These are phyloP conservation scores for Wickerhamomyces bovis DNA, from an alignment of 805 yeast species.

Conservation along the genomic window DNA sequence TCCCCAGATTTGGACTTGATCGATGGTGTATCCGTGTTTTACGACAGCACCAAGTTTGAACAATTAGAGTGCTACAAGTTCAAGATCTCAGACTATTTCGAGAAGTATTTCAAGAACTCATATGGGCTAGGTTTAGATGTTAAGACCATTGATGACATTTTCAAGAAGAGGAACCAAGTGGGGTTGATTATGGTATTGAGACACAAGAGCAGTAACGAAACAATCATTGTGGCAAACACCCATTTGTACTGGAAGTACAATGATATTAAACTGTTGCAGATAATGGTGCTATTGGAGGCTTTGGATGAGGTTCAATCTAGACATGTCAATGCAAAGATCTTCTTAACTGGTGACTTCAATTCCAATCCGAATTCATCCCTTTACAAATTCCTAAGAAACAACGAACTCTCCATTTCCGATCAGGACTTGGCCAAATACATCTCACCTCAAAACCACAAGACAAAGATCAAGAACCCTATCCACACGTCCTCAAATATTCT, in stretches of 20 bases:
- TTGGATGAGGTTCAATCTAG: slow-evolving; percentile 25
- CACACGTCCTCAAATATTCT: slow-evolving; percentile 24
- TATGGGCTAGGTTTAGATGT: not conserved
- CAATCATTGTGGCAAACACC: slow-evolving; percentile 47
- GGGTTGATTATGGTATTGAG: slow-evolving; percentile 43
- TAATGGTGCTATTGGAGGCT: slow-evolving; percentile 36
- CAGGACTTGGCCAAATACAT: slow-evolving; percentile 21
- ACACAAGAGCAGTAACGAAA: slow-evolving; percentile 35
- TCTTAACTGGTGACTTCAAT: slow-evolving; percentile 55
- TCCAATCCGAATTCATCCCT: slow-evolving; percentile 46
- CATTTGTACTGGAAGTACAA: slow-evolving; percentile 57
- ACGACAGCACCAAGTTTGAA: slow-evolving; percentile 42
- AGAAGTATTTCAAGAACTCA: not conserved
- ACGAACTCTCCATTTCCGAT: not conserved
- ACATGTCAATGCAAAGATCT: slow-evolving; percentile 27
- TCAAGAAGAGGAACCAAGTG: slow-evolving; percentile 46
- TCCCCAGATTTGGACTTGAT: slow-evolving; percentile 29
- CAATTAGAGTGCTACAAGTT: slow-evolving; percentile 29
- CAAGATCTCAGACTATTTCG: slow-evolving; percentile 21
- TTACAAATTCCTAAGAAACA: slow-evolving; percentile 35
- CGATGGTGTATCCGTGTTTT: slow-evolving; percentile 58
- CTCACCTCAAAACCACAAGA: slow-evolving; percentile 20
- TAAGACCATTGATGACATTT: slow-evolving; percentile 14
- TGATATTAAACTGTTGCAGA: slow-evolving; percentile 50
- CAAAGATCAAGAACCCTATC: slow-evolving; percentile 26